Conservation (phyloP, 768 basidiomycete genomes). For the Galerina marginata region DNA sequence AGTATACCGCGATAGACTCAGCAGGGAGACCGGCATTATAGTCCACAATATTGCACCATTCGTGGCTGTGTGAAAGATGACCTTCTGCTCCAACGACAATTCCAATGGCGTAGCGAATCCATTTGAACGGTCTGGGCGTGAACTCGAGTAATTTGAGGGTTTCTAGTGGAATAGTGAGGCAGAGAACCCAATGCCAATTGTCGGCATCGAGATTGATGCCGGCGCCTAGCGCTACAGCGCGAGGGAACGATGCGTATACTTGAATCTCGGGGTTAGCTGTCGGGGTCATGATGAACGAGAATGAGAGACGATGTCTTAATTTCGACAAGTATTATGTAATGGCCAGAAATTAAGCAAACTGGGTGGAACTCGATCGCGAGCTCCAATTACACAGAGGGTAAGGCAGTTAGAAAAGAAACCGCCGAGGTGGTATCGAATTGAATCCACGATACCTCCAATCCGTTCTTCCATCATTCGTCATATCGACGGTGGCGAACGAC, state of each 20-base stretch:
- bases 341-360: too few relatives aligned
- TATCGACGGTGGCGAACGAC: too few relatives aligned
- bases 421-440: too few relatives aligned
- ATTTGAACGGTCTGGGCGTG: conserved; percentile 23
- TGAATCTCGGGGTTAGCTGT: neutral
- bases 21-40: conserved; percentile 14
- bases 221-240: neutral
- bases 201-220: neutral
- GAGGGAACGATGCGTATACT: conserved; percentile 1
- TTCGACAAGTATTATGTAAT: neutral
- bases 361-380: too few relatives aligned
- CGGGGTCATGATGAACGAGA: neutral
- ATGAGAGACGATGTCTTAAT: neutral
- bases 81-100: conserved; percentile 24
- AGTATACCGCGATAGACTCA: conserved; percentile 19
- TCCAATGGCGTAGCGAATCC: conserved; percentile 27
- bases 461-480: too few relatives aligned
- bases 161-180: neutral
- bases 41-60: conserved; percentile 15
- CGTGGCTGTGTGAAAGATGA: conserved; percentile 18
- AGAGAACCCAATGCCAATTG: neutral
- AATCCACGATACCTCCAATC: too few relatives aligned
- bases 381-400: too few relatives aligned
- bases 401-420: too few relatives aligned
- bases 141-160: conserved; percentile 15